Evolutionary conservation across 768 basidiomycete species (phyloP), one percentile per base, ranked within the genome.

Genomic region (Botryobasidium botryosum): DNA sequence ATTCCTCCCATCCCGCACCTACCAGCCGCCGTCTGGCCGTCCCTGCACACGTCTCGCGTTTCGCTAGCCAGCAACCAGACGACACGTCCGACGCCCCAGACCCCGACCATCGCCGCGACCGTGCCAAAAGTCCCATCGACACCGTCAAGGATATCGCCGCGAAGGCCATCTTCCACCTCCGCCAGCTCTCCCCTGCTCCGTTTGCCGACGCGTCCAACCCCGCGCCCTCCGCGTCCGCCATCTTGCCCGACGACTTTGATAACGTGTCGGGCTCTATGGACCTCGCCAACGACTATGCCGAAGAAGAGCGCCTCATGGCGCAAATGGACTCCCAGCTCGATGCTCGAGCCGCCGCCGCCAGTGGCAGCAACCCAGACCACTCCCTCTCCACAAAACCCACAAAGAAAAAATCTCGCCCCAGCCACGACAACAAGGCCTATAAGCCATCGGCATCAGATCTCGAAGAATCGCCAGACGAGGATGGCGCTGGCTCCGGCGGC

Each of bases 351-450:
- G 23, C 40, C n/a, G n/a, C n/a, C n/a, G n/a, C n/a, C n/a, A n/a
- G n/a, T n/a, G n/a, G n/a, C n/a, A n/a, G n/a, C n/a, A n/a, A n/a
- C n/a, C n/a, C n/a, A n/a, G n/a, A n/a, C n/a, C n/a, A n/a, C n/a
- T n/a, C n/a, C n/a, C n/a, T n/a, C n/a, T n/a, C n/a, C n/a, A 43
- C 24, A 21, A 27, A 18, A 17, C 35, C 29, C 15, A 17, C 35
- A 10, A 49, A 44, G 43, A 43, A 46, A 13, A 52, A 47, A 25
- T 28, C 32, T 10, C 29, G 33, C 18, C 26, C 35, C 13, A 36
- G 26, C 13, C 45, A 49, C 15, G 85, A 87, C 58, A 84, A 86
- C 61, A 82, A 79, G 57, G 84, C 84, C 1, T 88, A 86, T 54
- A 70, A 70, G 43, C 84, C 84, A 17, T 61, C 73, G 1, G 57